phyloP scores from a whole-genome alignment of 2,329 filamentous ascomycete species.

The Metarhizium anisopliae region DNA sequence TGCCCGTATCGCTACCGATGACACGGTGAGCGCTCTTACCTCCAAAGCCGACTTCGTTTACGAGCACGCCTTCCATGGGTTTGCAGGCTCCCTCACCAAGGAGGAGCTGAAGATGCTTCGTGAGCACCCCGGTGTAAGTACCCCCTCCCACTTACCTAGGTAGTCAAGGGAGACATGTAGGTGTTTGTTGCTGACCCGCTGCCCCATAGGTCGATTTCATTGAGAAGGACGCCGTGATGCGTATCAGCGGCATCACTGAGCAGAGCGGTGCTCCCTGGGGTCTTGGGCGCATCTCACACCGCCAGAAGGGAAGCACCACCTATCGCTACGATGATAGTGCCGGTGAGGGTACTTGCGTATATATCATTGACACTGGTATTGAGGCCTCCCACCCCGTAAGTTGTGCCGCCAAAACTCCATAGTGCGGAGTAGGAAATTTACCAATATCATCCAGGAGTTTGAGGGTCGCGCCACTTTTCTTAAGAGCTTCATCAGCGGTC shows the following conservation, averaged over 20 bases:
- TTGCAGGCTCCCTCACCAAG: slow-evolving; percentile 14
- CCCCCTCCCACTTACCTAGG: neutral
- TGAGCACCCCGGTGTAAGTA: slow-evolving; percentile 14
- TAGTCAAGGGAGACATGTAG: neutral
- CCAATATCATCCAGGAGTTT: slow-evolving; percentile 17
- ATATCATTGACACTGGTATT: slow-evolving; percentile 39
- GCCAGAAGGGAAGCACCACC: slow-evolving; percentile 15
- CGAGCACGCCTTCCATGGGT: slow-evolving; percentile 14
- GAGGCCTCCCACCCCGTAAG: slow-evolving; percentile 27
- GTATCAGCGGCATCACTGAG: slow-evolving; percentile 7
- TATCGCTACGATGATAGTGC: slow-evolving; percentile 32
- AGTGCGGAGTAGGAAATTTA: neutral
- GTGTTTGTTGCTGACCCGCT: neutral
- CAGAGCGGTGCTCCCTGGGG: slow-evolving; percentile 20
- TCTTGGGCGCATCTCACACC: slow-evolving; percentile 25
- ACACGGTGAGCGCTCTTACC: slow-evolving; percentile 9
- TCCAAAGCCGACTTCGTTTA: slow-evolving; percentile 16
- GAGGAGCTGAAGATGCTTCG: slow-evolving; percentile 14
- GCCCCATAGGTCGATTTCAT: slow-evolving; percentile 22
- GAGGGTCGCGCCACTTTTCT: slow-evolving; percentile 24
- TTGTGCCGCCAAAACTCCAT: neutral
- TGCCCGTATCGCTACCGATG: slow-evolving; percentile 7
- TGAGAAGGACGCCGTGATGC: slow-evolving; percentile 26
- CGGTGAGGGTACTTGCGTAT: slow-evolving; percentile 32
- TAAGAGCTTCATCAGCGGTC: slow-evolving; percentile 17